phyloP scores from a whole-genome alignment of 768 basidiomycete genomes.

The Hygrocybe punicea region DNA sequence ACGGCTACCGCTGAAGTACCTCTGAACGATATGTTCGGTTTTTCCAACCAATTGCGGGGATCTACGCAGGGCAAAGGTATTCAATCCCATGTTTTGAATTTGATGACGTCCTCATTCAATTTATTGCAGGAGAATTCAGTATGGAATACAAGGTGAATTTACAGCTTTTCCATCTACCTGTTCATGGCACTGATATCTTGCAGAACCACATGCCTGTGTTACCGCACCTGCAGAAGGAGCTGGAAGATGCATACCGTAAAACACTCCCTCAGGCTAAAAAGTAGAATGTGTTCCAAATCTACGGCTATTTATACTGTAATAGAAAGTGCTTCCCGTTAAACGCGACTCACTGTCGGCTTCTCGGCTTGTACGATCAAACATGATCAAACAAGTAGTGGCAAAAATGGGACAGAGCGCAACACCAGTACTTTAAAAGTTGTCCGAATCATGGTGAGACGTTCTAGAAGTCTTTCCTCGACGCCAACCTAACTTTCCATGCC shows the following conservation, averaged over 20 bases:
- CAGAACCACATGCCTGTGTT: conserved; percentile 81
- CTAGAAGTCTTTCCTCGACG: background rate
- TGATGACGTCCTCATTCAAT: background rate
- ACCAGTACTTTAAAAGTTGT: background rate
- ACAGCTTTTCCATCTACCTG: background rate
- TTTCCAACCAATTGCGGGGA: conserved; percentile 88
- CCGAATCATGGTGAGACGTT: background rate
- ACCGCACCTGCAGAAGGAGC: conserved; percentile 81
- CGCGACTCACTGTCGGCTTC: too few relatives aligned
- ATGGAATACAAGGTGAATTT: conserved; percentile 71
- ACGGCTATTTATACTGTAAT: too few relatives aligned
- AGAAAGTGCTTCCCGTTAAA: too few relatives aligned
- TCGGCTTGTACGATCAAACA: too few relatives aligned
- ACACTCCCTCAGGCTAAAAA: conserved; percentile 22
- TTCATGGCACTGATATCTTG: conserved; percentile 7
- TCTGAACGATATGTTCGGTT: conserved; percentile 98
- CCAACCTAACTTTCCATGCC: background rate
- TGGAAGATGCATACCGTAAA: conserved; percentile 84
- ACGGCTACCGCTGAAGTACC: conserved; percentile 87
- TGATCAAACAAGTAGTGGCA: too few relatives aligned
- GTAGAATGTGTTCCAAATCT: background rate
- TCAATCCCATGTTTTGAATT: background rate
- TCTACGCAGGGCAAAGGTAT: conserved; percentile 93
- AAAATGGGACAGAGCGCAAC: too few relatives aligned
- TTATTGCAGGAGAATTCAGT: conserved; percentile 59